A percentile compares a stretch with the other conserved stretches of the same genome.
Conservation (phyloP, 2,329 filamentous ascomycete genomes). For the Ascochyta rabiei region DNA sequence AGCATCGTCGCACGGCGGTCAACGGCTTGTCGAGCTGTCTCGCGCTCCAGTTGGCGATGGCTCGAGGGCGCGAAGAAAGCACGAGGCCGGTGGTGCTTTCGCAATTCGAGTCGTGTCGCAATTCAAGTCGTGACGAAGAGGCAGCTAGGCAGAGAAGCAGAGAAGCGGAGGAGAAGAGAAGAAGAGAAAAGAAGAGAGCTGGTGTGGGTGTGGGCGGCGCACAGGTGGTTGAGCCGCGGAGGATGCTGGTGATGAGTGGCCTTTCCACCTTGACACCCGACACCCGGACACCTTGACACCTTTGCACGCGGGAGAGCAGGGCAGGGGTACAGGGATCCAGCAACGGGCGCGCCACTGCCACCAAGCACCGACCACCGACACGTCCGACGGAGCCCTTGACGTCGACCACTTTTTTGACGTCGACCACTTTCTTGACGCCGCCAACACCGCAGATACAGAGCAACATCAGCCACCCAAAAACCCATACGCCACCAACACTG, state of each 20-base stretch:
- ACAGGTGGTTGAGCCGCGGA: conserved; percentile 25
- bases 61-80: conserved; percentile 32
- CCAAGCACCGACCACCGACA: conserved; percentile 14
- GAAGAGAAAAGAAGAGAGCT: conserved; percentile 23
- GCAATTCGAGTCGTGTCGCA: conserved; percentile 29
- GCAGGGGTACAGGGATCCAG: conserved; percentile 29
- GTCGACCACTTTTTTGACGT: conserved; percentile 41
- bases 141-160: conserved; percentile 16
- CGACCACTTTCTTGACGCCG: conserved; percentile 28
- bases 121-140: conserved; percentile 24
- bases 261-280: no score
- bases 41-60: not conserved
- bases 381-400: conserved; percentile 29
- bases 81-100: conserved; percentile 28
- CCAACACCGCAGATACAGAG: not conserved
- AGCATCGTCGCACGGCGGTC: conserved; percentile 37
- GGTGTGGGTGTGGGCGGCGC: conserved; percentile 32
- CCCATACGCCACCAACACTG: not conserved
- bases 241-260: conserved; percentile 38
- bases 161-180: not conserved
- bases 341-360: conserved; percentile 20
- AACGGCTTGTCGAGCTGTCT: conserved; percentile 13
- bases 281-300: no score
- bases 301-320: conserved; percentile 38
- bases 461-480: not conserved